phyloP scores from a whole-genome alignment of 495 filamentous ascomycete genomes.

The Aspergillus leporis region DNA sequence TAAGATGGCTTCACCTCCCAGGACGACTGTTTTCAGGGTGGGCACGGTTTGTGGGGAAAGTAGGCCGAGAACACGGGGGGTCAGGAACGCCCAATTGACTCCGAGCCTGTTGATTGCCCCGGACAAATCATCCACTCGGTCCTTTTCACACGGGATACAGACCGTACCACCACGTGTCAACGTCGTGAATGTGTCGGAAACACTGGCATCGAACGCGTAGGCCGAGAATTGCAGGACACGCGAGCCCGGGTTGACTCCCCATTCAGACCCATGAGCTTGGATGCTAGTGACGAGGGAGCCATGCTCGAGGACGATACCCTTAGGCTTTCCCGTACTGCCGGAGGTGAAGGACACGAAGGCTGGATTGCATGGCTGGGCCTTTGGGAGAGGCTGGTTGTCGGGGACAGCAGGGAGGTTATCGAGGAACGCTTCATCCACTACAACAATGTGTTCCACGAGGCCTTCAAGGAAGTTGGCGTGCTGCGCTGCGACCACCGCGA shows the following conservation, averaged over 20 bases:
- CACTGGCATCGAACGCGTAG: conserved; percentile 26
- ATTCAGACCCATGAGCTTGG: conserved; percentile 8
- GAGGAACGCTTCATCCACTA: not conserved
- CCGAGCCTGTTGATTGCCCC: conserved; percentile 8
- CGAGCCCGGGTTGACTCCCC: conserved; percentile 29
- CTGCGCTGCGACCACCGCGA: not conserved
- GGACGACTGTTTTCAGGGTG: conserved; percentile 19
- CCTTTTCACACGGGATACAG: conserved; percentile 27
- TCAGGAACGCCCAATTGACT: conserved; percentile 18
- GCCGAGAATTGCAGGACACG: conserved; percentile 24
- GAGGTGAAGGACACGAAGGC: conserved; percentile 64
- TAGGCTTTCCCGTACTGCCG: conserved; percentile 78
- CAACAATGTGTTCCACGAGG: not conserved
- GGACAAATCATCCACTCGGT: conserved; percentile 14
- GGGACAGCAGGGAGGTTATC: not conserved
- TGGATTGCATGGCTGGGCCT: not conserved
- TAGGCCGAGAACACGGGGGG: conserved; percentile 18
- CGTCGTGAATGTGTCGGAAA: conserved; percentile 22
- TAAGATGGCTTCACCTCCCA: conserved; percentile 23
- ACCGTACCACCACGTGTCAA: conserved; percentile 27
- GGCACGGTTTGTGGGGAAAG: conserved; percentile 18
- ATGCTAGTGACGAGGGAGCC: conserved; percentile 51
- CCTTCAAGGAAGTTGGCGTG: not conserved
- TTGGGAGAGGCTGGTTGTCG: not conserved
- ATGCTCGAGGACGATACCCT: conserved; percentile 75